Evolutionary conservation across 2,329 filamentous ascomycete species (phyloP), one percentile per base, ranked within the genome.

Genomic region (Trichoderma guizhouense): DNA sequence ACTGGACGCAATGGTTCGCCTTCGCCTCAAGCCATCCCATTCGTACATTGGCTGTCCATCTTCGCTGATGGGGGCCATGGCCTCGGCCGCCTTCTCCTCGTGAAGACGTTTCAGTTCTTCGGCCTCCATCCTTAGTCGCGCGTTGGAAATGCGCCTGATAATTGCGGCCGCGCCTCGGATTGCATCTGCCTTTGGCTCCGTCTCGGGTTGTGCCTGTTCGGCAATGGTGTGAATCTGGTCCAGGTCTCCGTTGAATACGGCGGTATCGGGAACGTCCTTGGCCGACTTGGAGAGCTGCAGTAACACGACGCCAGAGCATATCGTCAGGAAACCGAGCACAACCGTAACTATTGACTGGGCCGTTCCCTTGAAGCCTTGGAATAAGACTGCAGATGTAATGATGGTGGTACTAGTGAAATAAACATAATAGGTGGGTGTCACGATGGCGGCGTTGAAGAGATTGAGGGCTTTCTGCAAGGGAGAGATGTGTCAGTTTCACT

Each of bases 371-470:
- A 99, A 98, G 8, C 96, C 96, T 74, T 90, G 91, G 82, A 98
- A 98, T 3, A 99, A 85, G 61, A 99, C 91, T 4, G 95, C 93
- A 0, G 95, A 98, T 7, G 95, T 97, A 76, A 98, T 89, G 75
- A 99, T 98, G 24, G 96, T 98, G 6, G 94, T 92, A 76, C 92
- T 97, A 51, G 96, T 99, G 81, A 99, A 99, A 84, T 97, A 95
- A 75, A 99, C 96, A 81, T 99, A 99, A 83, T 99, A 99, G 3
- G 96, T 99, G 0, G 96, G 96, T 0, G 96, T 99, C 72, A 99
- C 96, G 75, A 99, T 88, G 8, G 96, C 95, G 47, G 96, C 96
- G 78, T 99, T 98, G 86, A 95, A 98, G 64, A 99, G 83, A 79
- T 99, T 98, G 71, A 98, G 87, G 7, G 96, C 96, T 98, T 99